Evolutionary conservation across 257 asterid genomes (phyloP), one percentile per base, ranked within the genome.

Genomic region (Scutellaria galericulata): DNA sequence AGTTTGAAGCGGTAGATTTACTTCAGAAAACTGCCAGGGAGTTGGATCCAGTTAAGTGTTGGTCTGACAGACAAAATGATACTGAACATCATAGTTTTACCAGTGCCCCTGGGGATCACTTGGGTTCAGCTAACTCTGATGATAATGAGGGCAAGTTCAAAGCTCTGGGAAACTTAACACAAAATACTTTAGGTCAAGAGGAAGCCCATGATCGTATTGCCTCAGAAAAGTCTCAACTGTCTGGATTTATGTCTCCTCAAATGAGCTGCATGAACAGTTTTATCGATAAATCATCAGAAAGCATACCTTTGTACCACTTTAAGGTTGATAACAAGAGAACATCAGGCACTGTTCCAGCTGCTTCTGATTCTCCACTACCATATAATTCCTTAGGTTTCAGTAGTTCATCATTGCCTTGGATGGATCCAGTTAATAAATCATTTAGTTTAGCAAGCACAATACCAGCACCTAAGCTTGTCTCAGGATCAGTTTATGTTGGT

Each of bases 221-320:
- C 68, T 84, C 98, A 66, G 99, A 95, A 78, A 95, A 89, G 83
- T 83, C 96, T 77, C 96, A 88, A 68, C 76, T 95, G 69, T 88
- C 98, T 58, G 99, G 99, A 74, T 92, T 95, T 76, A 86, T 89
- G 83, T 87, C 99, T 48, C 99, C 98, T 42, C 99, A 92, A 68
- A 89, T 88, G 80, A 89, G 98, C 82, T 87, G 90, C 80, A 82
- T 85, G 90, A 88, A 88, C 83, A 90, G 99, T 83, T 88, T 92
- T 70, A 82, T 92, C 56, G 99, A 95, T 70, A 95, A 89, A 83
- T 83, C 98, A 22, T 78, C 98, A 56, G 97, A 92, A 75, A 92
- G 97, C 81, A 89, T 92, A 76, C 99, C 99, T 58, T 79, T 92
- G 73, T 95, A 95, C 81, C 78, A 87, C 89, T 95, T 86, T 76